These are phyloP conservation scores for Carex arenaria DNA, from an alignment of 202 grass and related monocot genomes.

Conservation along the genomic window DNA sequence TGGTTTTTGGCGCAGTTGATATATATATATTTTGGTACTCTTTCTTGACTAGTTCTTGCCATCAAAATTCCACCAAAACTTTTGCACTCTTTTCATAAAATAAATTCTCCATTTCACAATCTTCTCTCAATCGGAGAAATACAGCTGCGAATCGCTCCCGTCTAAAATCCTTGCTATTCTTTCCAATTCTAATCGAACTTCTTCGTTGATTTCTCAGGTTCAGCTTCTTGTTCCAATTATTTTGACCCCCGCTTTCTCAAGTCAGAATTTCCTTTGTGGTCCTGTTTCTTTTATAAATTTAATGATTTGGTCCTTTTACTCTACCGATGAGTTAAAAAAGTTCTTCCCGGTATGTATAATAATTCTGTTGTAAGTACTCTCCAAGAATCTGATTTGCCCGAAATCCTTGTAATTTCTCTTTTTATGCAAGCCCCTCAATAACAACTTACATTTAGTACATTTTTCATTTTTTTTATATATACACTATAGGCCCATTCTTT, in stretches of 20 bases:
- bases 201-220: constrained; percentile 8
- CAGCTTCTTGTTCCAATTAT: neutral
- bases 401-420: neutral
- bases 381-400: neutral
- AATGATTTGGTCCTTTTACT: neutral
- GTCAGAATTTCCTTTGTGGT: neutral
- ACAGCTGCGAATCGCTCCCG: neutral
- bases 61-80: neutral
- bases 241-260: neutral
- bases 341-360: neutral
- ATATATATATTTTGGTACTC: neutral
- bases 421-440: neutral
- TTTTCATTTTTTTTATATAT: neutral
- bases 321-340: neutral
- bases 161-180: neutral
- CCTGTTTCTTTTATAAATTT: neutral
- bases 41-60: neutral
- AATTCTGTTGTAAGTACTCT: neutral
- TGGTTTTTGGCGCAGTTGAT: neutral
- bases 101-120: neutral
- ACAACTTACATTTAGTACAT: neutral
- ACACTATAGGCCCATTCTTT: neutral
- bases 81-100: neutral
- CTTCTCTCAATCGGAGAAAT: neutral
- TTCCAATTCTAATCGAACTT: neutral